phyloP scores from a whole-genome alignment of 306 rosid genomes.

The Prunus salicina region DNA sequence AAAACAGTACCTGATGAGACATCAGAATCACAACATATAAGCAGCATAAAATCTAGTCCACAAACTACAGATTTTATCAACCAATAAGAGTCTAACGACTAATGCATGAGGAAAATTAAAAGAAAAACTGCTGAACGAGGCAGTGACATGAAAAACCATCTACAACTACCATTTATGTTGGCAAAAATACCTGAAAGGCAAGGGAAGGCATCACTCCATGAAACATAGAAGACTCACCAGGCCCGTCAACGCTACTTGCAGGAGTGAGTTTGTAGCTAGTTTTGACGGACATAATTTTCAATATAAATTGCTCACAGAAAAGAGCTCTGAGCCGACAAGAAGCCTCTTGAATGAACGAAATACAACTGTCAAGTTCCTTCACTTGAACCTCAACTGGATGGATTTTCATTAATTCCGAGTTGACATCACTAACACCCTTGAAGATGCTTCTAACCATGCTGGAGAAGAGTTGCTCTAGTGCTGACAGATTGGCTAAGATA shows the following conservation, averaged over 20 bases:
- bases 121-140: not conserved
- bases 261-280: conserved; percentile 27
- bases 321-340: conserved; percentile 46
- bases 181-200: conserved; percentile 53
- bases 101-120: not conserved
- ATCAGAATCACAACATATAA: not conserved
- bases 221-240: conserved; percentile 20
- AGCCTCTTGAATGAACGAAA: conserved; percentile 42
- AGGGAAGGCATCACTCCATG: conserved; percentile 47
- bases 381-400: conserved; percentile 26
- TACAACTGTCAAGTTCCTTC: conserved; percentile 41
- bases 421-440: conserved; percentile 14
- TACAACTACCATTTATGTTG: not conserved
- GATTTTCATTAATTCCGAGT: conserved; percentile 24
- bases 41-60: not conserved
- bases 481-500: conserved; percentile 59
- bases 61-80: not conserved
- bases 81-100: not conserved
- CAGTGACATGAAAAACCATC: not conserved
- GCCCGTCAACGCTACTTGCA: conserved; percentile 24
- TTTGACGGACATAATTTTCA: conserved; percentile 29
- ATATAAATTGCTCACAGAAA: conserved; percentile 51
- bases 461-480: conserved; percentile 38
- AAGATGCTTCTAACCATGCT: conserved; percentile 34
- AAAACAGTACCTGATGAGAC: conserved; percentile 46